Evolutionary conservation across 169 alveolate genomes (phyloP), one percentile per base, ranked within the genome.

Genomic region (Besnoitia besnoiti): DNA sequence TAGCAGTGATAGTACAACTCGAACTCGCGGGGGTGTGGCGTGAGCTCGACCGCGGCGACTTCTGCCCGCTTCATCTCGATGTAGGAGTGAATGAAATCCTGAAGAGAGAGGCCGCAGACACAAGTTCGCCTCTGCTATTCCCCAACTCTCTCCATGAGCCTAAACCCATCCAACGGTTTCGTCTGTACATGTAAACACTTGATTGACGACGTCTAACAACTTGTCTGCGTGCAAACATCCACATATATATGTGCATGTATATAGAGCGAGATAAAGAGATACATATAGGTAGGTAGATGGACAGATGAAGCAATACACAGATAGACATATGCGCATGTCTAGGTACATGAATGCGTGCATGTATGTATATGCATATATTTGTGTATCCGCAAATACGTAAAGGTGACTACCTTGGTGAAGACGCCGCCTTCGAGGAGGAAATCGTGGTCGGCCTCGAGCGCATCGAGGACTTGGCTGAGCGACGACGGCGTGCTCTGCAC

Each of bases 21-120:
- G 79, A 42, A 92, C 87, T 92, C 95, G 85, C 67, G 91, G 46
- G 95, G 95, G 75, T 92, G 92, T 0, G 95, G 92, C 5, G 49
- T 46, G 27, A 37, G 19, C 27, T 75, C 82, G 33, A 85, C 77
- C 8, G 40, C n/a, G 5, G 40, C 42, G 88, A 30, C 75, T 49
- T 92, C 95, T 30, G 21, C 46, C 30, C 88, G 16, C 80, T 92
- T 92, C 55, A 61, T 46, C 79, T 85, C 82, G 88, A 92, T 85
- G 90, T 85, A 92, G 4, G 91, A 89, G 79, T 67, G 33, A 27
- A 92, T 73, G 49, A 92, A 92, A 40, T 82, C 85, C 93, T 92
- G 59, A 51, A 79, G 40, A 49, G 19, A 77, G n/a, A 27, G n/a
- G 76, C 14, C 30, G 10, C 14, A 49, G 33, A 12, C 16, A 42